Base-by-base conservation (phyloP, 352 stramenopile genomes). In the Aphanomyces stellatus region DNA sequence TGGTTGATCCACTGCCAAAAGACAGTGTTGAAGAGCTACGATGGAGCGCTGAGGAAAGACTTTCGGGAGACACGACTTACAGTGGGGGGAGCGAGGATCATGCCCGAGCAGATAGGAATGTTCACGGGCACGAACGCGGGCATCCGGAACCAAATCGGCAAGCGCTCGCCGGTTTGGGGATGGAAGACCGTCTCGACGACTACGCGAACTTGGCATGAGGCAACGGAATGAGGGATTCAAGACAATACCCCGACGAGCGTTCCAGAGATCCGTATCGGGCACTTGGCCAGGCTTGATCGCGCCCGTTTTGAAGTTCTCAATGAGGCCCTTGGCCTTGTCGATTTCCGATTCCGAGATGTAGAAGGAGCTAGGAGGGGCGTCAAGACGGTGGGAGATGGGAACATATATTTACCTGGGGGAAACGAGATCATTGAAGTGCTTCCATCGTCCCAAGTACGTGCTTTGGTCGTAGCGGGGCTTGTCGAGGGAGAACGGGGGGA, bases 1-100 rank as follows among this genome's bases (percentile, higher is more conserved):
- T 95, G 87, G 71, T 95, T 95, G 55, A 90, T 73, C 87, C 87
- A 95, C 67, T 95, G 87, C 82, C 78, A 94, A 53, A 95, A 92
- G 41, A 95, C 78, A 62, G 86, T 93, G 72, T 91, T 90, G 59
- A 53, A 77, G 31, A 89, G 62, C 76, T 86, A 67, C 31, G 69
- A 72, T 22, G 27, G 0, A 57, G 22, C 31, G 53, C 1, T 63
- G 24, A 51, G 17, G 8, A 30, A 17, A 37, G 8, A 8, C 25
- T 19, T 56, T 37, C 8, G 19, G 49, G 8, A 35, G 49, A 30
- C 13, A 60, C 51, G 24, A n/a, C 57, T 19, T 72, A 93, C 85
- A 53, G 85, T 93, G 15, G 85, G 76, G 7, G 82, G 75, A 6
- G 85, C 82, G 41, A 93, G 75, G 65, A 95, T 71, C 87, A 95